Base-by-base conservation (phyloP, 2,329 filamentous ascomycete species). In the Dryadomyces quercivorus region DNA sequence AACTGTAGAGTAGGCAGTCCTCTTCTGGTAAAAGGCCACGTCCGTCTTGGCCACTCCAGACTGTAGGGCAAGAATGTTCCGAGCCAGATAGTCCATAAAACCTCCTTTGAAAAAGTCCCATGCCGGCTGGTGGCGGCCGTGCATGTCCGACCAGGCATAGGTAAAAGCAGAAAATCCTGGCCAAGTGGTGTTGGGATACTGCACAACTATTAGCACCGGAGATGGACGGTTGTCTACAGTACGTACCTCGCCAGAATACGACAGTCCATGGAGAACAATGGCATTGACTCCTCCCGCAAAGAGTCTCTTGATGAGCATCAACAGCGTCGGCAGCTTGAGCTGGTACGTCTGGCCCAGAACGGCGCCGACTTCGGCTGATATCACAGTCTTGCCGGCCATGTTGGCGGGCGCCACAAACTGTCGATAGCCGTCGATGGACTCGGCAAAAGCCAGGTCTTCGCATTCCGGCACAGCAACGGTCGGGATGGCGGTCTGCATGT, bases 111-210 rank as follows among this genome's bases (percentile, higher is more conserved):
- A 68, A 34, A 67, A 63, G 16, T 66, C 63, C 69, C 70, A 76
- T 1, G 64, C 67, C 1, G 74, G 74, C 50, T 73, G 69, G 7
- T 68, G 63, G 0, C 60, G 63, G 5, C 63, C 63, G 55, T 69
- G 67, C 61, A 70, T 66, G n/a, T 51, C 51, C 4, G 54, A 52
- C 36, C 46, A 56, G 26, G 51, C 44, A 56, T 72, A 76, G 6
- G 52, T 55, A 55, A 76, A 76, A 0, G 72, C 65, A 0, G 69
- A 70, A 52, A 68, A 74, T 0, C 70, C 71, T 0, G 75, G 75
- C 74, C 74, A 77, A 0, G 74, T 75, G 0, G 74, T 76, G 50
- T 71, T 68, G 0, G 61, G 60, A 53, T 75, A 76, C 50, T 55
- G 18, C 21, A 21, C 1, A 21, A 40, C 3, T 50, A 18, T 40